Evolutionary conservation across 208 protist species (phyloP).

Genomic region (Entamoeba histolytica): DNA sequence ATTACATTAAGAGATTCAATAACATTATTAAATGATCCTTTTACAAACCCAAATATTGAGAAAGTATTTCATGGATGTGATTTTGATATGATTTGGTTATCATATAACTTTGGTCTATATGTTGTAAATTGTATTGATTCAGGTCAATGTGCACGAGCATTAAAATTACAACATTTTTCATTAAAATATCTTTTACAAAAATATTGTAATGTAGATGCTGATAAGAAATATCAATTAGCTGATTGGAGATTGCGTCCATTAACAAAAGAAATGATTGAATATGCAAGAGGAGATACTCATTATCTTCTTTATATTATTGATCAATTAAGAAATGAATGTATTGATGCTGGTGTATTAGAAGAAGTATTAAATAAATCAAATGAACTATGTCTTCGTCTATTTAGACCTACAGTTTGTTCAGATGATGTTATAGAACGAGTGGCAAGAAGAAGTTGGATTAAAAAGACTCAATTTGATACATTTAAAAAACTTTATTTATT

Average conservation of each 20-base stretch:
- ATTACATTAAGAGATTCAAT: conserved; percentile 62
- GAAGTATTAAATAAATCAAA: neutral
- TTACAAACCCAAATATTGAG: conserved; percentile 64
- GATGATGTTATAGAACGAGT: neutral
- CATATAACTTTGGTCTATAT: conserved; percentile 88
- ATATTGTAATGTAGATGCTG: conserved; percentile 63
- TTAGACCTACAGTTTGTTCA: neutral
- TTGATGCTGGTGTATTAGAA: neutral
- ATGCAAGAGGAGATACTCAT: conserved; percentile 87
- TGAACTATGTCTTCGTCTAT: neutral
- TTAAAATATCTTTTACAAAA: conserved; percentile 70
- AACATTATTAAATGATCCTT: conserved; percentile 53
- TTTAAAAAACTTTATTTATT: neutral
- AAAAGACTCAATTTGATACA: neutral
- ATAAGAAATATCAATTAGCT: conserved; percentile 43
- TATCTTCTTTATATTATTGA: conserved; percentile 72
- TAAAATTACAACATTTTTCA: conserved; percentile 57
- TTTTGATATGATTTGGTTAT: conserved; percentile 79
- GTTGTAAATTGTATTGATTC: conserved; percentile 92
- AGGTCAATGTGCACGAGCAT: conserved; percentile 63
- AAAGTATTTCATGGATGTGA: conserved; percentile 81
- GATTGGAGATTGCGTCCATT: conserved; percentile 88
- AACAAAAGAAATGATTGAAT: conserved; percentile 74
- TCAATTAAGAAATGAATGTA: neutral
- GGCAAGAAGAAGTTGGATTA: neutral